Evolutionary conservation across 257 asterid species (phyloP), one percentile per base, ranked within the genome.

Genomic region (Schizonepeta tenuifolia): DNA sequence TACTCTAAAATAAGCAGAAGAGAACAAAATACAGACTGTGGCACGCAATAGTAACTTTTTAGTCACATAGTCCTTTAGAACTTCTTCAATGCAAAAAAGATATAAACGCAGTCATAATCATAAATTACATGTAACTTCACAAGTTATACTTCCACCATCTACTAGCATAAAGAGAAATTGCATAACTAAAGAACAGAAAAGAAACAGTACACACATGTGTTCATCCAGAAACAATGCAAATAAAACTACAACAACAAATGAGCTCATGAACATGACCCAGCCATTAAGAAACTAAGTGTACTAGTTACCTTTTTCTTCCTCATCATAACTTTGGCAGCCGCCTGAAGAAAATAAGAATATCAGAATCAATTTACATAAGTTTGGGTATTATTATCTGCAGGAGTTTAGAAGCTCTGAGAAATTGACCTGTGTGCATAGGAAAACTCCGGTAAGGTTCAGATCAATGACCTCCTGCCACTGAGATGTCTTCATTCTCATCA

Each of bases 391-490:
- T n/a, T 31, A 41, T 72, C 50, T 56, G 51, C 62, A 62, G 44
- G 33, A 15, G 10, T 22, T 72, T 47, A 65, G 31, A 49, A 46
- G 60, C 18, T 53, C 46, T 54, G 4, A 31, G 33, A 67, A 76
- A 74, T 69, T 65, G 58, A 87, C 99, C 91, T 95, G 99, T 69
- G 92, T 90, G 84, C 98, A 95, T 21, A 95, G 84, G 84, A 81
- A 95, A 69, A 90, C 99, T 21, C 98, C 98, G 7, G 98, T 95
- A 55, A 95, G 97, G 82, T 95, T 95, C 66, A 92, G 87, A 87
- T 85, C 96, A 58, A 95, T 91, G 83, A 95, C 98, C 71, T 95
- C 99, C 80, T 90, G 90, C 99, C 99, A 95, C 61, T 95, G 98
- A 69, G 97, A 73, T 38, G 73, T 77, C 86, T 89, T 89, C 97